These are phyloP conservation scores for Oryza glaberrima DNA, from an alignment of 176 grass and related monocot species.

Conservation along the genomic window DNA sequence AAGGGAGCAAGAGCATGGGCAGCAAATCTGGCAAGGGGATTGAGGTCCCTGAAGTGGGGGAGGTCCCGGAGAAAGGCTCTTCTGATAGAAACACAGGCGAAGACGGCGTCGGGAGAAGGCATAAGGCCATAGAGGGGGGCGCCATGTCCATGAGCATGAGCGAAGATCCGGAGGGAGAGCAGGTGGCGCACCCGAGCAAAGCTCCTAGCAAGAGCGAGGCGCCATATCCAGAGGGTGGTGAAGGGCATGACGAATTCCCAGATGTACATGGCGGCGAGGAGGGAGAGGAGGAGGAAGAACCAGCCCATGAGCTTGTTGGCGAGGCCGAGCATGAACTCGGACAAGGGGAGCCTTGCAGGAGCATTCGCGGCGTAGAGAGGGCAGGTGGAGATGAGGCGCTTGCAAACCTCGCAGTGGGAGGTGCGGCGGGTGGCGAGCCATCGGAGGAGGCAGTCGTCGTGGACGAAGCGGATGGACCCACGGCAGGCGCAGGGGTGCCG, in stretches of 20 bases:
- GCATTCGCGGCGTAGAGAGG: conserved; percentile 42
- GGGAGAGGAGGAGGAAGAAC: conserved; percentile 28
- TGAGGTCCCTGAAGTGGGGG: background rate
- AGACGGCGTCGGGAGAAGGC: conserved; percentile 36
- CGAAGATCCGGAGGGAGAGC: conserved; percentile 18
- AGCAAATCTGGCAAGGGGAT: conserved; percentile 15
- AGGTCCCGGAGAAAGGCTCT: conserved; percentile 51
- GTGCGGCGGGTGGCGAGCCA: conserved; percentile 44
- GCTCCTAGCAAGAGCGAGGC: conserved; percentile 13
- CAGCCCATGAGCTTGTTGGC: conserved; percentile 20
- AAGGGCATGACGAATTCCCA: conserved; percentile 43
- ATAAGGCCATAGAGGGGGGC: background rate
- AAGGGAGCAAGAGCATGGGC: conserved; percentile 31
- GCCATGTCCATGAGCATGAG: too few species aligned
- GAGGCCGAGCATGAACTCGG: conserved; percentile 31
- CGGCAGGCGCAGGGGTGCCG: conserved; percentile 55
- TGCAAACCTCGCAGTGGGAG: conserved; percentile 46
- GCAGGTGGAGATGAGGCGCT: conserved; percentile 33
- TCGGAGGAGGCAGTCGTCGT: conserved; percentile 60
- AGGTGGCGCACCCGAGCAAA: conserved; percentile 29
- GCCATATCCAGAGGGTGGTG: conserved; percentile 44
- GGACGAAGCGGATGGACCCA: conserved; percentile 54
- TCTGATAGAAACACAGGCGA: conserved; percentile 37
- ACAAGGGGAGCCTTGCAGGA: conserved; percentile 30
- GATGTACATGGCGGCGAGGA: conserved; percentile 30